Conservation (phyloP, 805 yeast genomes). For the Suhomyces pyralidae region DNA sequence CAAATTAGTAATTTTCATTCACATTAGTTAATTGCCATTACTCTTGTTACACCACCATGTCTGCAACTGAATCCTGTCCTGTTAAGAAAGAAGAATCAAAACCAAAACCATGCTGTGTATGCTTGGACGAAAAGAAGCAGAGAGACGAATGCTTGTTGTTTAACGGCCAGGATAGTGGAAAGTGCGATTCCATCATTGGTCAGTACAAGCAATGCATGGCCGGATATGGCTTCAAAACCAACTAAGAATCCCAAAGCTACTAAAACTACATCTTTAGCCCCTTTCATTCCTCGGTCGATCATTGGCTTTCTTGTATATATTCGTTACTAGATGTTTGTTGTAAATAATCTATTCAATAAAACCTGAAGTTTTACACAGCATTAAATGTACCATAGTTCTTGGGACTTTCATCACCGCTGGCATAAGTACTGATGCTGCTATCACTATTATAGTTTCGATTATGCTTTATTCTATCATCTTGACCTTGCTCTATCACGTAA, state of each 20-base stretch:
- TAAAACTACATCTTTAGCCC: not conserved
- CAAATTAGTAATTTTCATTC: not conserved
- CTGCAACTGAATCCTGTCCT: constrained; percentile 4
- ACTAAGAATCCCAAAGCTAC: constrained; percentile 1
- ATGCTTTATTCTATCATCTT: not conserved
- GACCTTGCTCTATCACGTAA: not conserved
- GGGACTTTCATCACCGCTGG: not conserved
- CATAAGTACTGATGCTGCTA: constrained; percentile 3
- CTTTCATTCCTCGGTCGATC: not conserved
- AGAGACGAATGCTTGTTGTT: constrained; percentile 86
- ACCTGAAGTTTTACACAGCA: not conserved
- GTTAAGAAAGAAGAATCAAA: constrained; percentile 33
- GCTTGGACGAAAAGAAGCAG: constrained; percentile 73
- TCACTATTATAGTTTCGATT: not conserved
- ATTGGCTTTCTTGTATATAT: not conserved
- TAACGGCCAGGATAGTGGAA: constrained; percentile 79
- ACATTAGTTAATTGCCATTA: not conserved
- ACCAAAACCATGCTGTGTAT: constrained; percentile 97
- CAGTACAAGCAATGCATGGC: constrained; percentile 88
- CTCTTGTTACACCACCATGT: not conserved
- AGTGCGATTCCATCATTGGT: constrained; percentile 68
- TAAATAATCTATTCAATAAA: not conserved
- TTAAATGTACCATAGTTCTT: constrained; percentile 5
- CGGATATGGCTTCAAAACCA: constrained; percentile 74
- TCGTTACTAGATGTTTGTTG: not conserved